A percentile compares a stretch with the other conserved stretches of the same genome.
Evolutionary conservation across 2,329 filamentous ascomycete species (phyloP).

Genomic region (Ascosphaera acerosa): DNA sequence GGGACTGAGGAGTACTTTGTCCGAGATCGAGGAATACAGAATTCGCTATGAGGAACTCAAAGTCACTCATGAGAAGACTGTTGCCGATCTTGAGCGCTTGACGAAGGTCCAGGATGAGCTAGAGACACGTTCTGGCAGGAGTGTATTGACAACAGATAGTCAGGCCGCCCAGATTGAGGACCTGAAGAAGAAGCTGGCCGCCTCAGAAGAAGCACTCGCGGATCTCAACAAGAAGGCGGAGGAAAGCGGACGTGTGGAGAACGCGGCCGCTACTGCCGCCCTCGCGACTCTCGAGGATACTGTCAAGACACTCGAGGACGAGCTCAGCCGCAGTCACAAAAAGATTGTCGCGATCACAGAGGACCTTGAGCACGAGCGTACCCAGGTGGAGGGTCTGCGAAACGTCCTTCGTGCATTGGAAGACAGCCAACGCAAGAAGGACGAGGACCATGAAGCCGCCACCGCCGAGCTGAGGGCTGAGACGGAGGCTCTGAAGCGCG

Average conservation of each 20-base stretch:
- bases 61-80: conserved; percentile 3
- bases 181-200: conserved; percentile 7
- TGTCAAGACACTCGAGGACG: conserved; percentile 5
- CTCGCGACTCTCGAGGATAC: conserved; percentile 6
- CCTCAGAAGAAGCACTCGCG: conserved; percentile 6
- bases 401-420: conserved; percentile 15
- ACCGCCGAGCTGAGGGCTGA: conserved; percentile 14
- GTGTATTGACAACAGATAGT: not conserved
- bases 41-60: conserved; percentile 3
- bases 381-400: conserved; percentile 14
- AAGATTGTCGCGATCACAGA: conserved; percentile 4
- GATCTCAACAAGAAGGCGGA: conserved; percentile 5
- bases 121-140: conserved; percentile 3
- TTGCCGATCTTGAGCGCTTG: conserved; percentile 4
- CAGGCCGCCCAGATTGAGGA: conserved; percentile 5
- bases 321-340: conserved; percentile 4
- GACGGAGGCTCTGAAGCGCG: conserved; percentile 11
- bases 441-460: conserved; percentile 12
- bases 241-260: conserved; percentile 5
- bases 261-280: conserved; percentile 4
- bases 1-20: conserved; percentile 5
- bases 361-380: conserved; percentile 6
- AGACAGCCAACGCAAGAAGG: conserved; percentile 14
- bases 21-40: conserved; percentile 5
- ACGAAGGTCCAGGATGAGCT: conserved; percentile 3